Evolutionary conservation across 1,284 basidiomycete genomes (phyloP).

Genomic region (Hymenochaete sp.): DNA sequence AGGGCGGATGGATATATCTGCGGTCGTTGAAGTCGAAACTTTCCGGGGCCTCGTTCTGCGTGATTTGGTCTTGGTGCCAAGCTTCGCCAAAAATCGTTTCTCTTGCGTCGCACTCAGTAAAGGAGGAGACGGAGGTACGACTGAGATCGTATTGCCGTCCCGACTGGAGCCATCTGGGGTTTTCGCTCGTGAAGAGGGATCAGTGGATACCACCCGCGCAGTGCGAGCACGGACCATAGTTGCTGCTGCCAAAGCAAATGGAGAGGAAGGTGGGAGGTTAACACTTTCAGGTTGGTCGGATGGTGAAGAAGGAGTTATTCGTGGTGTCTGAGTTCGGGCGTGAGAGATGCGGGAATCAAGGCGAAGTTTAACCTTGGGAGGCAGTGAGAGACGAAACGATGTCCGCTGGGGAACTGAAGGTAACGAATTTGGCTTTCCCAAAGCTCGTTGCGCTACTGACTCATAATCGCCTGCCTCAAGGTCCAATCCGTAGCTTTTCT

Average conservation of each 20-base stretch:
- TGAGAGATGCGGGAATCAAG: too few species aligned
- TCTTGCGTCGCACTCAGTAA: constrained; percentile 3
- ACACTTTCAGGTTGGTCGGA: neutral
- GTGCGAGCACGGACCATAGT: constrained; percentile 9
- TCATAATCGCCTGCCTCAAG: too few species aligned
- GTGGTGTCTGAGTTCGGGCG: neutral
- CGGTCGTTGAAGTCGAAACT: neutral
- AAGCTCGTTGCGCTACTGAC: too few species aligned
- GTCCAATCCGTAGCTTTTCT: too few species aligned
- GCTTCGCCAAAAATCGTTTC: constrained; percentile 2
- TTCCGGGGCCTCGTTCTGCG: neutral
- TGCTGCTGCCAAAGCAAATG: constrained; percentile 6
- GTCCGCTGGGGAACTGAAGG: neutral
- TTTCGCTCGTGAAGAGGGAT: neutral
- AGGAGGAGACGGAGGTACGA: constrained; percentile 4
- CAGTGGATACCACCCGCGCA: constrained; percentile 3
- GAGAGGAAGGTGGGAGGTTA: constrained; percentile 2
- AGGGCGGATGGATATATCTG: neutral
- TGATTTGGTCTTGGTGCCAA: neutral
- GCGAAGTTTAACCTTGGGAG: neutral
- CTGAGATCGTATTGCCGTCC: neutral
- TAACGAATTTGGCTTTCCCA: neutral
- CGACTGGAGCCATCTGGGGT: neutral
- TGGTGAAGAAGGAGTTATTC: neutral
- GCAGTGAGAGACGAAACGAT: neutral